phyloP scores from a whole-genome alignment of 495 filamentous ascomycete species.

The Penicillium bialowiezense region DNA sequence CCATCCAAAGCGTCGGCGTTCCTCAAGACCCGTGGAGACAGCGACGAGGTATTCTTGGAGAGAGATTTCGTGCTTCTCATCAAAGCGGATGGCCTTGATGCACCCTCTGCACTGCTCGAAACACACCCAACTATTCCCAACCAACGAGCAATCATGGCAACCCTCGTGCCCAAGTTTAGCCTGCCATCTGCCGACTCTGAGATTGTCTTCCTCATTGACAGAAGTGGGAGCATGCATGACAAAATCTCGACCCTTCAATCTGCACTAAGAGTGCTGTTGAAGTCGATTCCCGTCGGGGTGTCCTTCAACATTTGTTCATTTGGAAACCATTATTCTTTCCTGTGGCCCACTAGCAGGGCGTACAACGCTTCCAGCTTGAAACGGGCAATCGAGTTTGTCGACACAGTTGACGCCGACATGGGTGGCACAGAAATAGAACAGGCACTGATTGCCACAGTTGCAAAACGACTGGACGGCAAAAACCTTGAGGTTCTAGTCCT shows the following conservation, averaged over 20 bases:
- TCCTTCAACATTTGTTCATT: conserved; percentile 79
- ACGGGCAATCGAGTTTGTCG: conserved; percentile 48
- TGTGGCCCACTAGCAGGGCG: conserved; percentile 56
- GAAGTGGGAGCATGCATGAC: conserved; percentile 62
- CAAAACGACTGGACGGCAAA: conserved; percentile 48
- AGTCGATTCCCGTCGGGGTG: conserved; percentile 62
- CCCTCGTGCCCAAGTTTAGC: conserved; percentile 63
- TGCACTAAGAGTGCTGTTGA: conserved; percentile 66
- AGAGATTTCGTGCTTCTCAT: conserved; percentile 54
- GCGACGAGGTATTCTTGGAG: conserved; percentile 12
- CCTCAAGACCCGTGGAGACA: conserved; percentile 21
- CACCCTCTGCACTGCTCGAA: conserved; percentile 61
- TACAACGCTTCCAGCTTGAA: conserved; percentile 53
- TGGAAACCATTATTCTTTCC: conserved; percentile 47
- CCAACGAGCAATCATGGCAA: conserved; percentile 65
- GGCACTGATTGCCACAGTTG: conserved; percentile 52
- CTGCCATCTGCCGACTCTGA: conserved; percentile 55
- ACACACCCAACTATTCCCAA: conserved; percentile 55
- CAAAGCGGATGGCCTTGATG: conserved; percentile 51
- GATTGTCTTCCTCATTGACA: conserved; percentile 69
- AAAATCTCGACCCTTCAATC: conserved; percentile 54
- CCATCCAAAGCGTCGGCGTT: conserved; percentile 59
- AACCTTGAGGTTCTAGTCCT: conserved; percentile 64
- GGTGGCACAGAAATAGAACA: conserved; percentile 68
- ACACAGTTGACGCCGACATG: conserved; percentile 47